These are phyloP conservation scores for Talaromyces pinophilus DNA, from an alignment of 2,329 filamentous ascomycete genomes.

Conservation along the genomic window DNA sequence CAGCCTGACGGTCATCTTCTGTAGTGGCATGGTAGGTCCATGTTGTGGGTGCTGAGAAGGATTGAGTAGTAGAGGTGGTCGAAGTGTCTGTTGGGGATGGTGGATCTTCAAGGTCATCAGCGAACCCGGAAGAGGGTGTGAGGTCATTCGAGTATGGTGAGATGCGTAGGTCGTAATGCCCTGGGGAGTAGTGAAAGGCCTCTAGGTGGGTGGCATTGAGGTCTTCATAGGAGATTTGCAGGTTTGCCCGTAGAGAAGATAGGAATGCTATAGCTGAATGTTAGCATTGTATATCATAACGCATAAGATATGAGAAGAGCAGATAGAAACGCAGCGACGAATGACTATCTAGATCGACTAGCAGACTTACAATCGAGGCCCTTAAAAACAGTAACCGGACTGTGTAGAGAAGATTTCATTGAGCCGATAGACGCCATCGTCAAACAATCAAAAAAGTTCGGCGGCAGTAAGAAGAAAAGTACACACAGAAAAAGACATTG, in stretches of 20 bases:
- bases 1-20: constrained; percentile 64
- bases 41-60: constrained; percentile 43
- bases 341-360: not conserved
- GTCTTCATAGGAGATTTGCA: constrained; percentile 61
- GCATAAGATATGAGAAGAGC: not conserved
- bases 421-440: constrained; percentile 9
- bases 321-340: not conserved
- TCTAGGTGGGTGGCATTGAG: constrained; percentile 43
- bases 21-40: constrained; percentile 38
- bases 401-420: constrained; percentile 19
- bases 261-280: constrained; percentile 66
- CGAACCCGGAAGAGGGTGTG: constrained; percentile 31
- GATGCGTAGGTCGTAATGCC: constrained; percentile 24
- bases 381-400: constrained; percentile 19
- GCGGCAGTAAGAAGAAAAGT: not conserved
- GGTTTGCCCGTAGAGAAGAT: constrained; percentile 76
- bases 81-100: constrained; percentile 32
- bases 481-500: not conserved
- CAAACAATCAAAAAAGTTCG: not conserved
- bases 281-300: not conserved
- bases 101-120: constrained; percentile 50
- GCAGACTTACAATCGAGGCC: constrained; percentile 22
- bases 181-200: constrained; percentile 32
- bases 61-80: constrained; percentile 52
- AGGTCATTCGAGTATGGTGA: constrained; percentile 20